Evolutionary conservation across 2,329 filamentous ascomycete species (phyloP).

Genomic region (Endoconidiophora polonica): DNA sequence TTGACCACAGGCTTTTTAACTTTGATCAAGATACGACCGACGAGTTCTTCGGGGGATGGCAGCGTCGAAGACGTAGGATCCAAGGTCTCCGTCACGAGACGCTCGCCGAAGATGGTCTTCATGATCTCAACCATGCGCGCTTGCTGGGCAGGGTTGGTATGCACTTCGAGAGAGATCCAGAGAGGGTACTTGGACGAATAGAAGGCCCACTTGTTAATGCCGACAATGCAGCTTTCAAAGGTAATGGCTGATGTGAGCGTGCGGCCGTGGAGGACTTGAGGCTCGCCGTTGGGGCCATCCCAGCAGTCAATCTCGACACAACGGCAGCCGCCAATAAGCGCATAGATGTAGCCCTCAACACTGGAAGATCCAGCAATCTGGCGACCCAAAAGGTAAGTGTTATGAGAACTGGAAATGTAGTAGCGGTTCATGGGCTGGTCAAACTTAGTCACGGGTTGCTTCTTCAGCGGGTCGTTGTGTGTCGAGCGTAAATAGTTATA

Average conservation of each 20-base stretch:
- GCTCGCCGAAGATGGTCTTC: conserved; percentile 65
- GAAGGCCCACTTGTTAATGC: conserved; percentile 92
- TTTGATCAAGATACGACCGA: conserved; percentile 75
- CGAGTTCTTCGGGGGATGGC: conserved; percentile 74
- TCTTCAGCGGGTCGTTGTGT: conserved; percentile 52
- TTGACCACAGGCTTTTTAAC: conserved; percentile 58
- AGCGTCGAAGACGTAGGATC: conserved; percentile 50
- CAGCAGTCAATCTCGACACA: conserved; percentile 97
- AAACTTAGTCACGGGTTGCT: conserved; percentile 44
- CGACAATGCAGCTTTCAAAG: conserved; percentile 81
- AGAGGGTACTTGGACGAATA: conserved; percentile 72
- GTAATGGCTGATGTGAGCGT: conserved; percentile 78
- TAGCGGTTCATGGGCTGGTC: conserved; percentile 88
- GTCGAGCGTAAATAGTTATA: conserved; percentile 60
- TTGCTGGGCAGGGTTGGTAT: conserved; percentile 74
- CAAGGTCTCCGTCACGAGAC: conserved; percentile 60
- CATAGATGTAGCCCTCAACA: conserved; percentile 84
- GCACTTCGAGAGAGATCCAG: conserved; percentile 89
- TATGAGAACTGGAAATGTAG: conserved; percentile 96
- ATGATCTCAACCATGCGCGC: conserved; percentile 79
- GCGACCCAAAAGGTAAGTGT: conserved; percentile 85
- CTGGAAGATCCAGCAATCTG: conserved; percentile 84
- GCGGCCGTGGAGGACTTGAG: conserved; percentile 78
- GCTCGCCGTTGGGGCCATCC: conserved; percentile 78
- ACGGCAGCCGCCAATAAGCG: conserved; percentile 74